These are phyloP conservation scores for Aspergillus jensenii DNA, from an alignment of 2,329 filamentous ascomycete species.

Conservation along the genomic window DNA sequence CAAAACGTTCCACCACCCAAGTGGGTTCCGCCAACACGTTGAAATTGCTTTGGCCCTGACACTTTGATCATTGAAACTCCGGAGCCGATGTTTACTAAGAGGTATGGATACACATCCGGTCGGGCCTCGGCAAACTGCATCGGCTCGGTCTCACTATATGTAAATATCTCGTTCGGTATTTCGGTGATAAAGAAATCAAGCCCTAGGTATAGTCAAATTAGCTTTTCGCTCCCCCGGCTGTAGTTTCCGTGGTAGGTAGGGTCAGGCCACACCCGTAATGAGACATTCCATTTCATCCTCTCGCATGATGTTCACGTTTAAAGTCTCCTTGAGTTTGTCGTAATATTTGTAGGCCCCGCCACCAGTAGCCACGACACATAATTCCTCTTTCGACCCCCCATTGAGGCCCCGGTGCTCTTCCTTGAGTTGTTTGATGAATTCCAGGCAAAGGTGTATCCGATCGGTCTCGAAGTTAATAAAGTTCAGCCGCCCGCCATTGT, in stretches of 20 bases:
- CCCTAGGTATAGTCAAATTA: conserved; percentile 50
- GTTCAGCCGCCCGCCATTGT: conserved; percentile 85
- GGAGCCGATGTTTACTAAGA: conserved; percentile 96
- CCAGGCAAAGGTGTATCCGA: conserved; percentile 86
- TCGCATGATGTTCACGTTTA: conserved; percentile 83
- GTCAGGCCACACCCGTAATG: conserved; percentile 69
- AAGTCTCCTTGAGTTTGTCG: conserved; percentile 77
- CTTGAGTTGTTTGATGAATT: conserved; percentile 84
- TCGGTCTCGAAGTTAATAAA: conserved; percentile 97
- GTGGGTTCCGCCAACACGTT: conserved; percentile 92
- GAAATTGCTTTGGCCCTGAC: conserved; percentile 78
- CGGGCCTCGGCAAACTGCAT: conserved; percentile 82
- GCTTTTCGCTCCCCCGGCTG: neutral
- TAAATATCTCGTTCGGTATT: conserved; percentile 95
- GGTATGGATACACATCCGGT: conserved; percentile 89
- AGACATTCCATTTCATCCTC: conserved; percentile 99
- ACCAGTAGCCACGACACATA: conserved; percentile 94
- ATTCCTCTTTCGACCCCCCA: conserved; percentile 65
- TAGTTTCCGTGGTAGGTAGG: neutral
- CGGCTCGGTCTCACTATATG: conserved; percentile 84
- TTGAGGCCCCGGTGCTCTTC: conserved; percentile 76
- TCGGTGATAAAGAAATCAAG: conserved; percentile 99
- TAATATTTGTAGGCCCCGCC: conserved; percentile 97
- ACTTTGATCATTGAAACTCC: conserved; percentile 98
- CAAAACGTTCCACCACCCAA: conserved; percentile 96